Percentiles rank a stretch among this genome's conserved stretches.
These are phyloP conservation scores for Suillus brevipes DNA, from an alignment of 768 basidiomycete genomes.

Conservation along the genomic window DNA sequence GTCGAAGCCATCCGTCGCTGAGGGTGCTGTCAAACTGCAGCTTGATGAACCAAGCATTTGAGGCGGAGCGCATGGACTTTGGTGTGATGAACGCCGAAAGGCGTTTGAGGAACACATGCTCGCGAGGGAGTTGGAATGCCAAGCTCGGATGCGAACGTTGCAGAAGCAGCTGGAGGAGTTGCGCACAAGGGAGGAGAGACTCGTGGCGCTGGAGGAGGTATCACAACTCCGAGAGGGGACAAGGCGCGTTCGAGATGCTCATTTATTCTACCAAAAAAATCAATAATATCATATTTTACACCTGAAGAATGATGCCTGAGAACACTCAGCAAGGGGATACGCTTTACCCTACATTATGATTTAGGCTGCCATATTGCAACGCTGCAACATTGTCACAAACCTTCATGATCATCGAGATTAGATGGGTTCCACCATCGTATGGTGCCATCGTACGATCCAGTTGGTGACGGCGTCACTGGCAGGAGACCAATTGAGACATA, in stretches of 20 bases:
- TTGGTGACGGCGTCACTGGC: slow-evolving; percentile 13
- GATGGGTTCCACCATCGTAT: not conserved
- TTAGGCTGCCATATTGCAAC: too few species aligned
- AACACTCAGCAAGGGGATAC: too few species aligned
- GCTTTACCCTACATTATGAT: too few species aligned
- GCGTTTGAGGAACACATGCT: slow-evolving; percentile 23
- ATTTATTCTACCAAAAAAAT: too few species aligned
- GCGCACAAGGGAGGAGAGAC: slow-evolving; percentile 16
- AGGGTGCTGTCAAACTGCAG: slow-evolving; percentile 15
- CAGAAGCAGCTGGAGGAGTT: slow-evolving; percentile 21
- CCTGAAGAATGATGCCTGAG: too few species aligned
- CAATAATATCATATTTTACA: too few species aligned
- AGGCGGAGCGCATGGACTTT: slow-evolving; percentile 9
- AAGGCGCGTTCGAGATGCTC: slow-evolving; percentile 16
- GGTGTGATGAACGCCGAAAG: slow-evolving; percentile 23
- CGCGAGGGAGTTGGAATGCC: slow-evolving; percentile 19
- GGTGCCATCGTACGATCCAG: slow-evolving; percentile 1
- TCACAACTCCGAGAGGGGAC: slow-evolving; percentile 26
- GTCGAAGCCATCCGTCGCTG: slow-evolving; percentile 11
- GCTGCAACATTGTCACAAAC: too few species aligned
- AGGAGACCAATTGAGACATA: slow-evolving; percentile 20
- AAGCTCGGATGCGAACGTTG: slow-evolving; percentile 22
- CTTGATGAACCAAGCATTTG: slow-evolving; percentile 20
- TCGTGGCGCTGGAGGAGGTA: slow-evolving; percentile 27
- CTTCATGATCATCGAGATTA: too few species aligned